phyloP scores from a whole-genome alignment of 2,329 filamentous ascomycete species.

The Stachybotrys echinatus region DNA sequence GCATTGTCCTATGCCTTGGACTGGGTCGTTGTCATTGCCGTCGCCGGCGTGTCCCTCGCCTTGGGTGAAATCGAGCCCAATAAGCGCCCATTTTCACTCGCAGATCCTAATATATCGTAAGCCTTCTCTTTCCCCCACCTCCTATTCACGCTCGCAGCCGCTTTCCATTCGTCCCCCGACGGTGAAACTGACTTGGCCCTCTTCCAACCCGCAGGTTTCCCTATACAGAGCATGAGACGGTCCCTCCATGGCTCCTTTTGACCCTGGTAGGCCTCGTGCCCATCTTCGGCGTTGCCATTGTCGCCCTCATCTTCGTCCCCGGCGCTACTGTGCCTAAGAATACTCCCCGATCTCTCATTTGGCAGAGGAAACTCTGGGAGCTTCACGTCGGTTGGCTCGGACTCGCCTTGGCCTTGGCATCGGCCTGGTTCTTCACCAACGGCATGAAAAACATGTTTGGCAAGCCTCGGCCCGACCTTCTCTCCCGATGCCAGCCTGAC shows the following conservation, averaged over 20 bases:
- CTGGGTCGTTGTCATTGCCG: conserved; percentile 62
- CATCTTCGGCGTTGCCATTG: conserved; percentile 59
- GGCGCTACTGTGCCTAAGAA: conserved; percentile 60
- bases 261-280: conserved; percentile 62
- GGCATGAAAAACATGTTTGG: conserved; percentile 76
- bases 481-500: conserved; percentile 75
- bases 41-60: conserved; percentile 52
- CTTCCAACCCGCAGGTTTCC: conserved; percentile 52
- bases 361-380: conserved; percentile 86
- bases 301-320: conserved; percentile 67
- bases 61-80: conserved; percentile 58
- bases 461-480: conserved; percentile 73
- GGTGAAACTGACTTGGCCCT: neutral
- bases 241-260: conserved; percentile 60
- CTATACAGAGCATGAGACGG: conserved; percentile 63
- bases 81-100: conserved; percentile 64
- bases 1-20: conserved; percentile 68
- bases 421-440: conserved; percentile 75
- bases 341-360: conserved; percentile 60
- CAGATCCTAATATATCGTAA: conserved; percentile 69
- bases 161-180: conserved; percentile 3
- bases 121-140: conserved; percentile 14
- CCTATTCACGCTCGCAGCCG: neutral
- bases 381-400: conserved; percentile 83
- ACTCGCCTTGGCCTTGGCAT: conserved; percentile 64